Conservation (phyloP, 2,329 filamentous ascomycete genomes). For the Ophiosphaerella korrae region DNA sequence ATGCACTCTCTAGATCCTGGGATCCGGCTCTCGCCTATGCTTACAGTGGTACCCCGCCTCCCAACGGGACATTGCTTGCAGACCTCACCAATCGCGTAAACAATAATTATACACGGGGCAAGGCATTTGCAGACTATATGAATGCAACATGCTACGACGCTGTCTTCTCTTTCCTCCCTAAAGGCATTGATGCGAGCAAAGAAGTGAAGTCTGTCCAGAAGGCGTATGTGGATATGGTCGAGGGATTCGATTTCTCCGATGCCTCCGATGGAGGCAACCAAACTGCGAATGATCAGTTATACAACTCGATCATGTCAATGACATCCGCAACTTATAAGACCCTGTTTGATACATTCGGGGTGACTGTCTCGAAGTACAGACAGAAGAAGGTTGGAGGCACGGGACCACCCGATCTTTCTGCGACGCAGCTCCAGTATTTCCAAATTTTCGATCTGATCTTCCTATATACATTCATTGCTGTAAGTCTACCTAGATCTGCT, state of each 20-base stretch:
- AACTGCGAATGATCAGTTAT: constrained; percentile 15
- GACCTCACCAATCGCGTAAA: background rate
- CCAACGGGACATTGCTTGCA: constrained; percentile 1
- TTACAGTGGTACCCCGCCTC: constrained; percentile 10
- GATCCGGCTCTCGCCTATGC: constrained; percentile 1
- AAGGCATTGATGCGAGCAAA: constrained; percentile 28
- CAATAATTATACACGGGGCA: constrained; percentile 3
- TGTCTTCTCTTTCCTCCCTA: constrained; percentile 30
- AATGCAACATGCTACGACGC: constrained; percentile 16
- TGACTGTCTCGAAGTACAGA: constrained; percentile 23
- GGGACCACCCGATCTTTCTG: constrained; percentile 3
- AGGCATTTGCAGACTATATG: constrained; percentile 13
- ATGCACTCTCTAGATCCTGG: constrained; percentile 11
- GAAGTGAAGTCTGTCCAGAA: constrained; percentile 8
- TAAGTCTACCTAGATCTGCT: constrained; percentile 21
- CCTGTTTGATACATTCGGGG: constrained; percentile 30
- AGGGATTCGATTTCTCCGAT: constrained; percentile 13
- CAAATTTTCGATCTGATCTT: constrained; percentile 35
- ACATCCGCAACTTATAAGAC: constrained; percentile 21
- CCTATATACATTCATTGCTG: constrained; percentile 15
- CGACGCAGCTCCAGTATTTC: constrained; percentile 14
- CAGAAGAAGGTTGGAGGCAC: background rate
- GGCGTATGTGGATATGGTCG: constrained; percentile 14
- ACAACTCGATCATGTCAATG: constrained; percentile 13
- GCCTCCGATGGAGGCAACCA: constrained; percentile 12